phyloP scores from a whole-genome alignment of 2,329 filamentous ascomycete species.

The Metarhizium humberi region DNA sequence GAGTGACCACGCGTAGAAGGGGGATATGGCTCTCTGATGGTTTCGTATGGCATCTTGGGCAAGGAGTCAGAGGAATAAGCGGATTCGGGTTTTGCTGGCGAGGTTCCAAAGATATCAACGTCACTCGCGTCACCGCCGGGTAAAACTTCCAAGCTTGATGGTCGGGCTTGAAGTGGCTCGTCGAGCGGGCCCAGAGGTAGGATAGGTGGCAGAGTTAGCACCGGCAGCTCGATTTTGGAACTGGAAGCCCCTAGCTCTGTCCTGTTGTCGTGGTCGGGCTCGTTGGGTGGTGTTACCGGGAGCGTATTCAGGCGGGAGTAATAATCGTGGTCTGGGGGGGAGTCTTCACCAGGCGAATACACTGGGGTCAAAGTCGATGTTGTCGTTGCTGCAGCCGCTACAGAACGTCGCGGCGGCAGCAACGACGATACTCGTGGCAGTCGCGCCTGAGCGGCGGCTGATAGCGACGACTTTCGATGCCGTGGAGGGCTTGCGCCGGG shows the following conservation, averaged over 20 bases:
- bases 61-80: conserved; percentile 4
- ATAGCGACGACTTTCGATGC: conserved; percentile 17
- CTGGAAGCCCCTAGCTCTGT: neutral
- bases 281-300: conserved; percentile 6
- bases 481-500: conserved; percentile 8
- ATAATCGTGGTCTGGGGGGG: neutral
- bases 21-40: conserved; percentile 18
- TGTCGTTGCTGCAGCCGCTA: conserved; percentile 9
- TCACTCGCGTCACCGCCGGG: conserved; percentile 7
- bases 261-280: neutral
- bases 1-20: conserved; percentile 18
- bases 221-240: neutral
- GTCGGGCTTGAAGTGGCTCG: conserved; percentile 1
- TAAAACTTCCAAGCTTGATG: conserved; percentile 4
- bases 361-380: conserved; percentile 3
- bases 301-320: neutral
- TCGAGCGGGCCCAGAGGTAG: conserved; percentile 16
- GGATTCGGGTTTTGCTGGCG: conserved; percentile 5
- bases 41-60: conserved; percentile 21
- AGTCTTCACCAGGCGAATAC: conserved; percentile 2
- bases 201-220: conserved; percentile 15
- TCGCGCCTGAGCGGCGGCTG: conserved; percentile 20
- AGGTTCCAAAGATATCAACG: conserved; percentile 9
- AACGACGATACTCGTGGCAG: conserved; percentile 35
- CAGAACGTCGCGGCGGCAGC: conserved; percentile 25